Conservation (phyloP, 2,329 filamentous ascomycete genomes). For the Xylariaceae sp. region DNA sequence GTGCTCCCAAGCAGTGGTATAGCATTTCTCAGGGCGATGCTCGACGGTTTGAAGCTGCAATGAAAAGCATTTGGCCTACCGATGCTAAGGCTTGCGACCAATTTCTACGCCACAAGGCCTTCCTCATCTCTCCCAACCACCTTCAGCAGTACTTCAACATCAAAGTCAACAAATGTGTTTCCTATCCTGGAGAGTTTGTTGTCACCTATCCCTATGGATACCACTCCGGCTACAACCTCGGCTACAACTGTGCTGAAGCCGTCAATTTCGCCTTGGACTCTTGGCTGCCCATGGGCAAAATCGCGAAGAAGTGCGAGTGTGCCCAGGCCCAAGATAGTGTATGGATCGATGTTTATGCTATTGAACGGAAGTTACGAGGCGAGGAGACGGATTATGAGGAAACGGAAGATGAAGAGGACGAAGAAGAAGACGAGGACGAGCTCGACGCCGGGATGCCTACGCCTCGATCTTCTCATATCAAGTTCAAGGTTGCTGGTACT, state of each 20-base stretch:
- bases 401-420: conserved; percentile 68
- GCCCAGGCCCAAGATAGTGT: conserved; percentile 94
- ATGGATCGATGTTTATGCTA: conserved; percentile 95
- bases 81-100: conserved; percentile 95
- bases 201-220: conserved; percentile 99
- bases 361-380: conserved; percentile 88
- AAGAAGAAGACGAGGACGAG: conserved; percentile 57
- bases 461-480: conserved; percentile 71
- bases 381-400: conserved; percentile 84
- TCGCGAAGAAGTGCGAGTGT: conserved; percentile 95
- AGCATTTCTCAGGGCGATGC: conserved; percentile 96
- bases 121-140: conserved; percentile 87
- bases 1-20: conserved; percentile 98
- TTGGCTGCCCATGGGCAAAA: conserved; percentile 91
- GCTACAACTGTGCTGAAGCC: conserved; percentile 97
- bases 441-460: conserved; percentile 62
- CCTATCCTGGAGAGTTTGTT: conserved; percentile 95
- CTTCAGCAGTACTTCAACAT: conserved; percentile 87
- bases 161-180: conserved; percentile 91
- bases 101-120: conserved; percentile 95
- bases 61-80: conserved; percentile 91
- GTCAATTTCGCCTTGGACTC: conserved; percentile 96
- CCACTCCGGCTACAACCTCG: conserved; percentile 95
- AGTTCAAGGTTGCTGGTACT: conserved; percentile 52
- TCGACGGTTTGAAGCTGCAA: conserved; percentile 85